A percentile compares a stretch with the other conserved stretches of the same genome.
These are phyloP conservation scores for Globisporangium viniferum DNA, from an alignment of 352 stramenopile genomes.

Conservation along the genomic window DNA sequence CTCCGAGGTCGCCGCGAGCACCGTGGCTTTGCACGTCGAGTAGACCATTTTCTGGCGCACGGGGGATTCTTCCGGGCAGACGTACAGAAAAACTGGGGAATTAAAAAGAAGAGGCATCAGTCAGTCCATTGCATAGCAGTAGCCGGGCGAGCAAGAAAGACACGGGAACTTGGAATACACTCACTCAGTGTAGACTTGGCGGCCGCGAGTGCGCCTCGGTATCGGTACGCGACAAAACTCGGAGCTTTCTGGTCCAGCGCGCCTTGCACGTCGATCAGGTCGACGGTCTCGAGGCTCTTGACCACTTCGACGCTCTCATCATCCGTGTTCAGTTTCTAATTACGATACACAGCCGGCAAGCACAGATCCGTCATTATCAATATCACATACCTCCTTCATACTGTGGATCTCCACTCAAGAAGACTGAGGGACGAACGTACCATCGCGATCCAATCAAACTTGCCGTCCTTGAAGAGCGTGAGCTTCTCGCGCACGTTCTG, in stretches of 20 bases:
- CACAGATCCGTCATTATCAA: background rate
- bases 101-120: background rate
- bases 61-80: constrained; percentile 83
- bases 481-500: constrained; percentile 83
- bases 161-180: background rate
- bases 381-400: background rate
- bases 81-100: constrained; percentile 82
- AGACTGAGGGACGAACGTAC: constrained; percentile 19
- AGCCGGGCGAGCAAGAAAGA: background rate
- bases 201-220: constrained; percentile 36
- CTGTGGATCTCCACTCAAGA: too few species aligned
- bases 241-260: constrained; percentile 61
- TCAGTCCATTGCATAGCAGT: background rate
- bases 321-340: constrained; percentile 74
- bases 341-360: background rate
- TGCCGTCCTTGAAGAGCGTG: constrained; percentile 64
- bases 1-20: constrained; percentile 63
- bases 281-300: constrained; percentile 73
- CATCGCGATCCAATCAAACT: constrained; percentile 90
- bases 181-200: constrained; percentile 31
- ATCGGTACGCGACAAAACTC: constrained; percentile 81
- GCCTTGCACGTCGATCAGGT: constrained; percentile 57
- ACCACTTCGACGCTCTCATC: constrained; percentile 75
- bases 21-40: constrained; percentile 85
- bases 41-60: constrained; percentile 91